Evolutionary conservation across 2,329 filamentous ascomycete species (phyloP), one percentile per base, ranked within the genome.

Genomic region (Thielaviopsis musarum): DNA sequence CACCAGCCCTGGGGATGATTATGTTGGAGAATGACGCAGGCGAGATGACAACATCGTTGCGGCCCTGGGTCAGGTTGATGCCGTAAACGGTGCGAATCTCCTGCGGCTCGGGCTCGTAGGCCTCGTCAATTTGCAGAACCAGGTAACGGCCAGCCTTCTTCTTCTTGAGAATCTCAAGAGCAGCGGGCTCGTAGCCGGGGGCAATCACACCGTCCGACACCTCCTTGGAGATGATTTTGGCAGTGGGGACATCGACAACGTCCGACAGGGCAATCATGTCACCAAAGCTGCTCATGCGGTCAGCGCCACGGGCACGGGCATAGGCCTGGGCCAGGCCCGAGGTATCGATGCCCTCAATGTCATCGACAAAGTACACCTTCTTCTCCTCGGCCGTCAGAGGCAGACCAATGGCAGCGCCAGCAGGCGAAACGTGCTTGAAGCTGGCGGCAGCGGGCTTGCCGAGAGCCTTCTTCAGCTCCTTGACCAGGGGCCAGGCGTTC

Each of bases 141-240:
- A 97, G 83, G 77, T 97, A 98, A 72, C 90, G 94, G 69, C 93
- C 93, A 59, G 85, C 91, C 80, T 98, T 98, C 81, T 98, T 98
- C 82, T 95, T 96, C 74, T 83, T 87, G 64, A 98, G 81, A 63
- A 98, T 90, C 68, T 87, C 88, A 19, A 97, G 81, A 19, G 93
- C 93, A 64, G 88, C 90, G 38, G 83, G 80, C 63, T 87, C 81
- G 72, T 93, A 98, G 26, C 83, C 85, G 41, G 93, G 88, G 41
- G 93, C 93, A 67, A 98, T 89, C 59, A 98, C 87, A 72, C 93
- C 93, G 70, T 98, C 93, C 1, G 91, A 97, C 21, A 98, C 93
- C 76, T 98, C 93, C 69, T 91, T 89, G 63, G 88, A 91, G 75
- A 98, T 96, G 73, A 98, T 96, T 78, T 89, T 95, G 61, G 93